Evolutionary conservation across 1,284 basidiomycete genomes (phyloP).

Genomic region (Naganishia sp.): DNA sequence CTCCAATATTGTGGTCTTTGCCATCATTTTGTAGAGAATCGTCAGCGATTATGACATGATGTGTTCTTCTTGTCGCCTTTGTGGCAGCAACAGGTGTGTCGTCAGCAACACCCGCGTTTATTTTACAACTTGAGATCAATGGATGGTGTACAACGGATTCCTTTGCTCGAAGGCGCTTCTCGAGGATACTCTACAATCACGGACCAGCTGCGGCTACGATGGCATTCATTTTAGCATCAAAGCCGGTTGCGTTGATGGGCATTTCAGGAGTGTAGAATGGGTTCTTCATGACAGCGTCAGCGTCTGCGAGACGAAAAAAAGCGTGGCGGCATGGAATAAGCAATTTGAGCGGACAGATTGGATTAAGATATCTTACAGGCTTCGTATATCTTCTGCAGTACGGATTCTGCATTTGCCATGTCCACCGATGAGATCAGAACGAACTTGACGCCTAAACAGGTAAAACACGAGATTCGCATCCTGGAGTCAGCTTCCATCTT

Average conservation of each 20-base stretch:
- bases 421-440: constrained; percentile 76
- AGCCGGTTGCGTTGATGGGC: constrained; percentile 90
- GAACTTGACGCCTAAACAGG: constrained; percentile 84
- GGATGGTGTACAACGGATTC: background rate
- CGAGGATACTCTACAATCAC: too few species aligned
- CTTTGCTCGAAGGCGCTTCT: background rate
- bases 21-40: constrained; percentile 8
- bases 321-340: background rate
- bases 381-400: constrained; percentile 82
- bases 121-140: constrained; percentile 6
- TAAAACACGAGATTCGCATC: too few species aligned
- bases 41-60: too few species aligned
- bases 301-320: constrained; percentile 40
- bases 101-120: background rate
- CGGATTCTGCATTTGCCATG: constrained; percentile 63
- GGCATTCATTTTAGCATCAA: constrained; percentile 65
- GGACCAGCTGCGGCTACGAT: constrained; percentile 42
- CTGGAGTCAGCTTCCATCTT: too few species aligned
- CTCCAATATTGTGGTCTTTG: background rate
- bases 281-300: constrained; percentile 97
- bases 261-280: constrained; percentile 98
- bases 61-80: too few species aligned
- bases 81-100: too few species aligned
- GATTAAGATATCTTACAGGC: constrained; percentile 60
- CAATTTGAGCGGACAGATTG: background rate